Evolutionary conservation across 805 yeast genomes (phyloP).

Genomic region (Yarrowia sp.): DNA sequence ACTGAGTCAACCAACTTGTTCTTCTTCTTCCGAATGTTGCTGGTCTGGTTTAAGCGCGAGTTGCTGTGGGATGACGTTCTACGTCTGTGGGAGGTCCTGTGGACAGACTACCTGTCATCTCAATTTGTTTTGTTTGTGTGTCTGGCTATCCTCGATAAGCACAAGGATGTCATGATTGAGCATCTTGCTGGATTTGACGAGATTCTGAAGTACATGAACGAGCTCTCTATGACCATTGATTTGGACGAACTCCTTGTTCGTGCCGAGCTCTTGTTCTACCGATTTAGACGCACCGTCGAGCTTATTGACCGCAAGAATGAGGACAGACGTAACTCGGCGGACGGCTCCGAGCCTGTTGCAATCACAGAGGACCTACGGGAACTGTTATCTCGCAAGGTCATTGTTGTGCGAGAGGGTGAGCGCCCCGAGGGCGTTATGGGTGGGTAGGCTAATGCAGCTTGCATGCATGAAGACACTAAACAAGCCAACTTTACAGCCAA

Average conservation of each 20-base stretch:
- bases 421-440: constrained; percentile 40
- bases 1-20: constrained; percentile 89
- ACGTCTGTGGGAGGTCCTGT: constrained; percentile 85
- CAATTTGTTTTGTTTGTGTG: constrained; percentile 88
- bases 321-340: constrained; percentile 27
- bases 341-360: constrained; percentile 25
- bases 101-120: constrained; percentile 82
- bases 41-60: constrained; percentile 95
- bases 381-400: constrained; percentile 56
- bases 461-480: constrained; percentile 2
- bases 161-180: constrained; percentile 70
- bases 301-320: constrained; percentile 53
- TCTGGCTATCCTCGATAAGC: constrained; percentile 81
- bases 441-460: constrained; percentile 31
- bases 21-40: constrained; percentile 89
- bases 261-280: constrained; percentile 75
- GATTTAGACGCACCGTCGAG: constrained; percentile 75
- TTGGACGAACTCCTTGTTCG: constrained; percentile 75
- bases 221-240: constrained; percentile 71
- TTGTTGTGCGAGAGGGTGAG: constrained; percentile 59
- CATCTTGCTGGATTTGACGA: constrained; percentile 82
- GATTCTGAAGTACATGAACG: constrained; percentile 88
- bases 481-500: not conserved
- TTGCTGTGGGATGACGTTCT: constrained; percentile 73
- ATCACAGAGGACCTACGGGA: constrained; percentile 53